Evolutionary conservation across 257 asterid species (phyloP), one percentile per base, ranked within the genome.

Genomic region (Scutellaria minor): DNA sequence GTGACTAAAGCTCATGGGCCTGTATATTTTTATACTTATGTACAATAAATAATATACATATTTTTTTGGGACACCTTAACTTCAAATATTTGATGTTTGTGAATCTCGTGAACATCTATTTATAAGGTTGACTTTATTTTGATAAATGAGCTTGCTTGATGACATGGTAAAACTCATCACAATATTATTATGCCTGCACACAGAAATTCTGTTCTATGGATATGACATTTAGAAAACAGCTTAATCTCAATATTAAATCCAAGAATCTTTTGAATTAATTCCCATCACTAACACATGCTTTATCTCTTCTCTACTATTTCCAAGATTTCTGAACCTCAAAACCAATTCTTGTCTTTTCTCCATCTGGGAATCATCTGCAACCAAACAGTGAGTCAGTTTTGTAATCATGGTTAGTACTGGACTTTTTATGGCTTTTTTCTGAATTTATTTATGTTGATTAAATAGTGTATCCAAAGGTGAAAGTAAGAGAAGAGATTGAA

Each of bases 391-490:
- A 48, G 74, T 35, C 15, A 27, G 14, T 20, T 55, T 57, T 2
- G 35, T 18, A 55, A 53, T 73, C 42, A 54, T 57, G 47, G 9
- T 63, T 40, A 18, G 5, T 2, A 31, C 57, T 44, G 47, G 54
- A 20, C 9, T 59, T 63, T 65, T 74, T 65, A 68, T 60, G 62
- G 52, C 50, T 9, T 65, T 71, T 20, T 12, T 27, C 6, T 15
- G 1, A 18, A 31, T 73, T 63, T 53, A 42, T 60, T n/a, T 24
- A 20, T 20, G 65, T 50, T 64, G 57, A 54, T 60, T 31, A 88
- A 27, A 0, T 14, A 88, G 92, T 85, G 94, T 89, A 91, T 85
- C 94, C 96, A 46, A 91, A 81, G 84, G 92, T 89, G 76, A 91
- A 84, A 81, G 96, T 85, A 81, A 82, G 77, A 54, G 74, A 50